Evolutionary conservation across 352 stramenopile species (phyloP), one percentile per base, ranked within the genome.

Genomic region (Phytopythium kandeliae): DNA sequence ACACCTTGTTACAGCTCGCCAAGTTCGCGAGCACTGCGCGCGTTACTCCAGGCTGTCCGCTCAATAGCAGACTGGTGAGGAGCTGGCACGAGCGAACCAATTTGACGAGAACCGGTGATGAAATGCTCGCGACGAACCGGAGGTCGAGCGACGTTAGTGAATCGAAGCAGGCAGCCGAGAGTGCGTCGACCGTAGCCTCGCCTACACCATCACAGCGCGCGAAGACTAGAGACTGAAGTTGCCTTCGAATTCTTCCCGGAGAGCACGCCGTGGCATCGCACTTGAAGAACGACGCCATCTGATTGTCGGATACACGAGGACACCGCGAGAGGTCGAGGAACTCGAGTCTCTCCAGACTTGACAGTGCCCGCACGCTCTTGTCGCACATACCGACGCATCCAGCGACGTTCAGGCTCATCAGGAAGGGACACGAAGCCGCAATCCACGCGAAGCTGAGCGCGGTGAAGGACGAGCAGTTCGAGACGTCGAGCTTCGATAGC

Each of bases 371-470:
- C 2, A 86, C 25, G 4, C 69, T 78, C 60, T 88, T 89, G 43
- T 90, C 82, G 28, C 63, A 75, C 13, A 91, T 57, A 3, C 40
- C n/a, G 11, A 57, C 17, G 46, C 75, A 89, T 3, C 60, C 44
- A 1, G 73, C 65, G 16, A 62, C 61, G 12, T 77, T 72, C 22
- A 93, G 42, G 19, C 49, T 67, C 15, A 60, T 38, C 12, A 93
- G 49, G 34, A 77, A 61, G 34, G 82, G 79, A 65, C 74, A 89
- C 1, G 74, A 69, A 2, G 78, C 67, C n/a, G 74, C 63, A 26
- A 93, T 77, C 62, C 69, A 88, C 15, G 63, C 71, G 40, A 70
- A 86, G 21, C 62, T 68, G 8, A 89, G 63, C 28, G 71, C 74
- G 7, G 79, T 88, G 30, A 91, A 47, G 1, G 26, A 51, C 4